These are phyloP conservation scores for Fomitopsis schrenkii DNA, from an alignment of 1,284 basidiomycete genomes.

Conservation along the genomic window DNA sequence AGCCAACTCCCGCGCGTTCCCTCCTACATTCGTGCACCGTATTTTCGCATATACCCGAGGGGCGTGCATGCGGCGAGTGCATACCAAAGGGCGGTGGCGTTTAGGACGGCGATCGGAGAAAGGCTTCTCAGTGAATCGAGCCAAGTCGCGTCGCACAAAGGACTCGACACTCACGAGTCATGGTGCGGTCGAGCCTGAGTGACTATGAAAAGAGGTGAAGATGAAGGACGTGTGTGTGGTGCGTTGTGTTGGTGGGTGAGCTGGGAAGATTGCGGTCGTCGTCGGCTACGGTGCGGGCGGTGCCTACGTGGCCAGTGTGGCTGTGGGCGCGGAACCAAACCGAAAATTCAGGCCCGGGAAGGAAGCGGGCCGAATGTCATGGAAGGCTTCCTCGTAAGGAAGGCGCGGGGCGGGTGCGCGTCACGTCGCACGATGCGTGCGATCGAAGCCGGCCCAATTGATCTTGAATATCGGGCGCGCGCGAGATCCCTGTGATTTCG, in stretches of 20 bases:
- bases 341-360: background rate
- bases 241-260: background rate
- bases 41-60: background rate
- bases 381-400: background rate
- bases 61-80: background rate
- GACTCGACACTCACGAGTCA: constrained; percentile 21
- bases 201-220: background rate
- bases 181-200: background rate
- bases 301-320: background rate
- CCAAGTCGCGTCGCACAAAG: constrained; percentile 1
- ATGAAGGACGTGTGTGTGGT: background rate
- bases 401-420: background rate
- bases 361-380: background rate
- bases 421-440: background rate
- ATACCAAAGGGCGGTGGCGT: background rate
- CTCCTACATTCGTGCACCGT: constrained; percentile 41
- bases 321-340: background rate
- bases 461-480: background rate
- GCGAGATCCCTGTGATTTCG: background rate
- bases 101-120: background rate
- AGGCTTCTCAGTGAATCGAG: constrained; percentile 20
- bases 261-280: background rate
- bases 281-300: background rate
- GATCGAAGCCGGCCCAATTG: background rate
- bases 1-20: constrained; percentile 76